phyloP scores from a whole-genome alignment of 352 stramenopile species.

The Phytophthora idaei region DNA sequence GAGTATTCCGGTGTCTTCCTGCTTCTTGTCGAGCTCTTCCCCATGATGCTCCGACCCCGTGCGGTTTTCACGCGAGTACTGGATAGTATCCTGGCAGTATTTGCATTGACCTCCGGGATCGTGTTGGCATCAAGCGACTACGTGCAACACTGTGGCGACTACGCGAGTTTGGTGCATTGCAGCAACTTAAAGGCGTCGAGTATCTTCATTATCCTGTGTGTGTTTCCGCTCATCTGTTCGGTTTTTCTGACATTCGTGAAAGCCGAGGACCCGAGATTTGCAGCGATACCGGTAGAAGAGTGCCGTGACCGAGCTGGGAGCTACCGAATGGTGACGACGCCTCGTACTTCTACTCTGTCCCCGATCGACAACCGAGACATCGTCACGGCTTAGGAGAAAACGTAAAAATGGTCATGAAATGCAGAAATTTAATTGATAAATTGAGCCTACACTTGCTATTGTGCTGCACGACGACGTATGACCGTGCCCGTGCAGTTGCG shows the following conservation, averaged over 20 bases:
- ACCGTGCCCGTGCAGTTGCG: slow-evolving; percentile 23
- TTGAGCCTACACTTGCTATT: slow-evolving; percentile 7
- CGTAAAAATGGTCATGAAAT: neutral
- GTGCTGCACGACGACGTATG: slow-evolving; percentile 21
- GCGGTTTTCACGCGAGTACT: slow-evolving; percentile 30
- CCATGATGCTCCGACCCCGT: slow-evolving; percentile 34
- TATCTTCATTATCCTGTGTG: slow-evolving; percentile 44
- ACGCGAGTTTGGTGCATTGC: slow-evolving; percentile 41
- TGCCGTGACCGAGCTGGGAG: slow-evolving; percentile 33
- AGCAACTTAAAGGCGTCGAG: slow-evolving; percentile 43
- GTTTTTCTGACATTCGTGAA: slow-evolving; percentile 44
- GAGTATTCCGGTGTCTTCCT: slow-evolving; percentile 34
- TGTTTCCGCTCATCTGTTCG: slow-evolving; percentile 36
- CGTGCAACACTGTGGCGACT: slow-evolving; percentile 39
- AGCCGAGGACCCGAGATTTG: slow-evolving; percentile 11
- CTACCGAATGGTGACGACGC: slow-evolving; percentile 33
- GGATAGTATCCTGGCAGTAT: slow-evolving; percentile 34
- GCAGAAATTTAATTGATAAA: neutral
- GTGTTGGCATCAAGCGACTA: slow-evolving; percentile 34
- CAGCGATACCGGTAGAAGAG: slow-evolving; percentile 1
- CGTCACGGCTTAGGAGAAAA: slow-evolving; percentile 15
- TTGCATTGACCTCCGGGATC: slow-evolving; percentile 38
- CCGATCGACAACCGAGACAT: slow-evolving; percentile 19
- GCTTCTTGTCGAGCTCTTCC: slow-evolving; percentile 38
- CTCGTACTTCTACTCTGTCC: slow-evolving; percentile 10